phyloP scores from a whole-genome alignment of 805 yeast species.

The Lipomyces yamadae region DNA sequence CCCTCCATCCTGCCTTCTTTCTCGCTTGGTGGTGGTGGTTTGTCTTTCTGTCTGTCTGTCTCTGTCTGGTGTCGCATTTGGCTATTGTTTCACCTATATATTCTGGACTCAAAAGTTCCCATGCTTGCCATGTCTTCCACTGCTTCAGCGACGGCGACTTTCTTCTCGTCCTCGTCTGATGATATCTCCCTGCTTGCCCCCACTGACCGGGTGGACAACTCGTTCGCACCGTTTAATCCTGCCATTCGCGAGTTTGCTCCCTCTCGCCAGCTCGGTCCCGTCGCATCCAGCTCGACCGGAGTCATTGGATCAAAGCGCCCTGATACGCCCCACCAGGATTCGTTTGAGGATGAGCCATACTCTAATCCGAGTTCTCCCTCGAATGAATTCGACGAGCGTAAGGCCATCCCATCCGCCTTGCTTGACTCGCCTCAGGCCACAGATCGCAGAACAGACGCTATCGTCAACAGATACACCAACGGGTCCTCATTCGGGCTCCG shows the following conservation, averaged over 20 bases:
- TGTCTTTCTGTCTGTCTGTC: no score
- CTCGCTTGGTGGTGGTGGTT: background rate
- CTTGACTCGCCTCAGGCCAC: conserved; percentile 34
- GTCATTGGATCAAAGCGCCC: conserved; percentile 8
- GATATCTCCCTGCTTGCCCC: background rate
- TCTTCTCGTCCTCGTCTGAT: conserved; percentile 2
- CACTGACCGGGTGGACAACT: background rate
- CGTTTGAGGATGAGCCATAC: background rate
- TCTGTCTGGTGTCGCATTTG: no score
- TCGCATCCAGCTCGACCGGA: background rate
- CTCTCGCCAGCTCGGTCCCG: background rate
- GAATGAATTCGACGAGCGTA: conserved; percentile 34
- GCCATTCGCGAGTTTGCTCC: conserved; percentile 7
- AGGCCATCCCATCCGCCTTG: conserved; percentile 36
- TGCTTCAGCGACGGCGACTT: background rate
- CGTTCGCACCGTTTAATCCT: conserved; percentile 9
- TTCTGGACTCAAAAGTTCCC: background rate
- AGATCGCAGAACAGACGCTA: conserved; percentile 12
- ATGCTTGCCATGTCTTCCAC: conserved; percentile 9
- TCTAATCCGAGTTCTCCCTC: conserved; percentile 12
- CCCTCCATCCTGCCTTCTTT: background rate
- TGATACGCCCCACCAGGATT: conserved; percentile 7
- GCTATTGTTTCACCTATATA: background rate
- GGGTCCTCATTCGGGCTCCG: conserved; percentile 7
- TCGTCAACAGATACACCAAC: background rate